Conservation (phyloP, 2,329 filamentous ascomycete genomes). For the Pseudophaeomoniella oleicola region DNA sequence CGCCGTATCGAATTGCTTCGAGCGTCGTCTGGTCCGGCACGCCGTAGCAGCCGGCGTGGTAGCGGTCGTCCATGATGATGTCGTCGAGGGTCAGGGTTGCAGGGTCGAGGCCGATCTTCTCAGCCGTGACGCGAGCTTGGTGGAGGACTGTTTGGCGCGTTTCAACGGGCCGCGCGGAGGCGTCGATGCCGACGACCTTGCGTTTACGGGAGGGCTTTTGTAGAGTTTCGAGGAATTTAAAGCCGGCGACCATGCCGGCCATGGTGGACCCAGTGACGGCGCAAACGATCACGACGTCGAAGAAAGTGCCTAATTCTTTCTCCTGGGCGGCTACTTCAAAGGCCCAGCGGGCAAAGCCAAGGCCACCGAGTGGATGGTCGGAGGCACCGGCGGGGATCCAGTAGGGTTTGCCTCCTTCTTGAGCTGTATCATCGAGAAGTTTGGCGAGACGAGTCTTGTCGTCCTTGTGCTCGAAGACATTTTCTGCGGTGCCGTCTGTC, state of each 20-base stretch:
- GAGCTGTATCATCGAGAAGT: conserved; percentile 38
- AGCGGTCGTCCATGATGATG: conserved; percentile 48
- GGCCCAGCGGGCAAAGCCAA: conserved; percentile 58
- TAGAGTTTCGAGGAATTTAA: conserved; percentile 45
- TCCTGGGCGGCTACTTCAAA: conserved; percentile 55
- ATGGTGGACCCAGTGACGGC: conserved; percentile 58
- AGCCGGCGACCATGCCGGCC: conserved; percentile 58
- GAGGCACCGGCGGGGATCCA: conserved; percentile 59
- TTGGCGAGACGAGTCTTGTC: conserved; percentile 33
- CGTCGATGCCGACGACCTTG: conserved; percentile 54
- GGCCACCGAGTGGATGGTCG: conserved; percentile 53
- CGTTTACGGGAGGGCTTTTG: conserved; percentile 25
- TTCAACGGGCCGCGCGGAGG: conserved; percentile 41
- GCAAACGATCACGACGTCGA: conserved; percentile 54
- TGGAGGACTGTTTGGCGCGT: conserved; percentile 51
- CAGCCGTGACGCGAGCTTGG: conserved; percentile 50
- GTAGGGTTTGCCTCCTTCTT: conserved; percentile 46
- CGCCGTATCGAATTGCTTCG: conserved; percentile 54
- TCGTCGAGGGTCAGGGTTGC: conserved; percentile 48
- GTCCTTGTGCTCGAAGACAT: conserved; percentile 52
- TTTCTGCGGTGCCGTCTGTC: neutral
- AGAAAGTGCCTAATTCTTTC: conserved; percentile 44
- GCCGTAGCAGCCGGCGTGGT: conserved; percentile 55
- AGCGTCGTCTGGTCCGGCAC: conserved; percentile 51
- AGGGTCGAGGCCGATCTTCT: conserved; percentile 45